These are phyloP conservation scores for Emmonsia crescens DNA, from an alignment of 2,329 filamentous ascomycete species.

Conservation along the genomic window DNA sequence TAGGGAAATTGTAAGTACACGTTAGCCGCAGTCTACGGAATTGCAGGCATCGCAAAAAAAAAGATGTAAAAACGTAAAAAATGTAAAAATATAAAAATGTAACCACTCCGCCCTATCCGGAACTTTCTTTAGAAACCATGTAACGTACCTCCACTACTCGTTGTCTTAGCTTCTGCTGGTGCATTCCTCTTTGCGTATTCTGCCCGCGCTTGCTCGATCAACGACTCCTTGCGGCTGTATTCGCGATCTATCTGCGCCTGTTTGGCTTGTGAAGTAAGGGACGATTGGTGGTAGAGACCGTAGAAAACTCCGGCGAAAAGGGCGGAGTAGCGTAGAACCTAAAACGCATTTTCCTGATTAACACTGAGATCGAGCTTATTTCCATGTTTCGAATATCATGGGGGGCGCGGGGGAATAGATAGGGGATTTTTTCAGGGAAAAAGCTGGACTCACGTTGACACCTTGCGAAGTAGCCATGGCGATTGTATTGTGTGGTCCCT, in stretches of 20 bases:
- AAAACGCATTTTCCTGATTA: not conserved
- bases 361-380: not conserved
- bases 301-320: constrained; percentile 88
- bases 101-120: not conserved
- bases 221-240: constrained; percentile 78
- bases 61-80: not conserved
- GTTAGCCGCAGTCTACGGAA: not conserved
- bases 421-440: not conserved
- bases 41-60: not conserved
- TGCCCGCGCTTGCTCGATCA: constrained; percentile 88
- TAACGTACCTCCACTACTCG: constrained; percentile 21
- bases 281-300: constrained; percentile 85
- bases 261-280: constrained; percentile 62
- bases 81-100: no score
- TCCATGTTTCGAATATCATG: not conserved
- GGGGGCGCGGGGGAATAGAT: no score
- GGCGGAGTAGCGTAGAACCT: constrained; percentile 97
- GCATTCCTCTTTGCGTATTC: constrained; percentile 73
- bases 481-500: constrained; percentile 30
- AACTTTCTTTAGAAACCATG: not conserved
- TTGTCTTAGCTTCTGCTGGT: constrained; percentile 35
- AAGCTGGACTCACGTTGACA: constrained; percentile 47
- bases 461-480: constrained; percentile 55
- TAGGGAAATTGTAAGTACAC: not conserved
- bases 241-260: constrained; percentile 62